phyloP scores from a whole-genome alignment of 1,284 basidiomycete species.

The Cryptococcus deneoformans region DNA sequence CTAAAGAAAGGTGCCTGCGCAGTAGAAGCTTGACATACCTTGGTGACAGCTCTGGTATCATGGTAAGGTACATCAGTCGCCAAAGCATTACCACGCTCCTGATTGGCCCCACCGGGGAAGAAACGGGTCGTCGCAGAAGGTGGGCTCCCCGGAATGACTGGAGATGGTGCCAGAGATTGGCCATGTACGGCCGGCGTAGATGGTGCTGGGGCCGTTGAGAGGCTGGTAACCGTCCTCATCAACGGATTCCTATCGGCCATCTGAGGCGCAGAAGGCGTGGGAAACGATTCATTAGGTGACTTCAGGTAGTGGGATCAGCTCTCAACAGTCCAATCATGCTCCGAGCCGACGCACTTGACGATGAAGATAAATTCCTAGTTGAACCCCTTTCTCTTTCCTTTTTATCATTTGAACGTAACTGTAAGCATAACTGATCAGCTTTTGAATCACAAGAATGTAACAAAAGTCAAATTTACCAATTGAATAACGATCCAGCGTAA shows the following conservation, averaged over 20 bases:
- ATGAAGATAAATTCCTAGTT: conserved; percentile 88
- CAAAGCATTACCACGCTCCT: not conserved
- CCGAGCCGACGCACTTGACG: conserved; percentile 50
- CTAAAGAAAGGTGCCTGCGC: no score
- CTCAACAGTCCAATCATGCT: not conserved
- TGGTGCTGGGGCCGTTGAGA: not conserved
- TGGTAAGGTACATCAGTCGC: conserved; percentile 37
- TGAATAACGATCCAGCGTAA: conserved; percentile 48
- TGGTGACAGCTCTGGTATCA: conserved; percentile 48
- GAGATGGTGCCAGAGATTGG: conserved; percentile 12
- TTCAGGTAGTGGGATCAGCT: conserved; percentile 2
- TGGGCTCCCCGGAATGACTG: conserved; percentile 5
- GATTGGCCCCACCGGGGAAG: not conserved
- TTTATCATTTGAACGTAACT: conserved; percentile 82
- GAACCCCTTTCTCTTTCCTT: conserved; percentile 63
- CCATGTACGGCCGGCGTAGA: not conserved
- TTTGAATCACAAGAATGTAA: not conserved
- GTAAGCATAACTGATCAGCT: not conserved
- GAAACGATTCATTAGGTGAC: conserved; percentile 19
- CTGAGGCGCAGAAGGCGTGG: conserved; percentile 13
- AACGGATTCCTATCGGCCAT: not conserved
- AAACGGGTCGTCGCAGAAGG: not conserved
- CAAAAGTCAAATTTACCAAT: conserved; percentile 16
- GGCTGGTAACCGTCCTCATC: not conserved
- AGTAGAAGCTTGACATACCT: conserved; percentile 18